Conservation (phyloP, 768 basidiomycete genomes). For the Leccinum arenicola region DNA sequence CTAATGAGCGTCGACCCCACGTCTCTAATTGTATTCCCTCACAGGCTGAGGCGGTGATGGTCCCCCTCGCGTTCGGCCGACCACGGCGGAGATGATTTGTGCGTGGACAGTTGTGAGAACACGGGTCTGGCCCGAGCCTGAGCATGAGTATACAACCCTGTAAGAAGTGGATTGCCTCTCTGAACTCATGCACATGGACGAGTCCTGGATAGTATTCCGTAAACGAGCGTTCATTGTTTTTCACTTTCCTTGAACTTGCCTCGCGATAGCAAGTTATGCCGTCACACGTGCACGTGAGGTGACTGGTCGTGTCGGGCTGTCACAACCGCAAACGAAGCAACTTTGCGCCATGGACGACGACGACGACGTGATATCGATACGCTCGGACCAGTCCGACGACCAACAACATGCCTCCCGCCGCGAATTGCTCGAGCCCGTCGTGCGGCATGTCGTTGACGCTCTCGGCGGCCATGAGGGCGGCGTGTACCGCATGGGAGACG, state of each 20-base stretch:
- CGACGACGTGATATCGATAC: conserved; percentile 37
- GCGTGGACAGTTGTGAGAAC: conserved; percentile 12
- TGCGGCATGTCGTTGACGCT: conserved; percentile 75
- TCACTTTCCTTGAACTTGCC: background rate
- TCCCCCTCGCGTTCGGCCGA: background rate
- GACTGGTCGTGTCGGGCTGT: conserved; percentile 23
- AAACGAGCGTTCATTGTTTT: background rate
- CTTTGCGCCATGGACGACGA: conserved; percentile 23
- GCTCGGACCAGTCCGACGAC: conserved; percentile 25
- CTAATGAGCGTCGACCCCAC: background rate
- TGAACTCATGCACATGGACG: background rate
- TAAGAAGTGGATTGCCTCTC: background rate
- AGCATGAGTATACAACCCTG: conserved; percentile 6
- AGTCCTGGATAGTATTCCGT: background rate
- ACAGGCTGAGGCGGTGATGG: background rate
- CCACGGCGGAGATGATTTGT: conserved; percentile 15
- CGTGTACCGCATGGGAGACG: conserved; percentile 75
- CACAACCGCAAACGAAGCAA: conserved; percentile 7
- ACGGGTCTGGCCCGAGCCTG: background rate
- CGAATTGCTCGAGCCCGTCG: conserved; percentile 60
- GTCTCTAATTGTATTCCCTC: conserved; percentile 3
- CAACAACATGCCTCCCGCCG: conserved; percentile 41
- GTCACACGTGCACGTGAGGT: conserved; percentile 26
- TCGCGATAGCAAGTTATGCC: background rate
- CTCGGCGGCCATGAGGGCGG: conserved; percentile 72